These are phyloP conservation scores for Lepidium africanum DNA, from an alignment of 345 rosid genomes.

Conservation along the genomic window DNA sequence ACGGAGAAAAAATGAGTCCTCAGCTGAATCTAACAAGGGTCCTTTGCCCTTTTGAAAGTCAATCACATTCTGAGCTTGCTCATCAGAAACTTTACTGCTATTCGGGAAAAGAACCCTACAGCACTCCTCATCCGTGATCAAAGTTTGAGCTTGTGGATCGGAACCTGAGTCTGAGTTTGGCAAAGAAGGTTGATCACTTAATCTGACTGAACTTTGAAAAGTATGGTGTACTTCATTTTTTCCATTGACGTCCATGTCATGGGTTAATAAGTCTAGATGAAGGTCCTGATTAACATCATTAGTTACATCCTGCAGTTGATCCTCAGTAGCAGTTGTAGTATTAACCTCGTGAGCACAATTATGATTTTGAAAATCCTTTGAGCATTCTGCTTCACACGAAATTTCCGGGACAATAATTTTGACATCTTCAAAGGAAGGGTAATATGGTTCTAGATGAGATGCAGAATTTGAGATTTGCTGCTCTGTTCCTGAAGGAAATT, in stretches of 20 bases:
- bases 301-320: slow-evolving; percentile 41
- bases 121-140: slow-evolving; percentile 84
- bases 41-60: slow-evolving; percentile 33
- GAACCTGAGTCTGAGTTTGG: slow-evolving; percentile 34
- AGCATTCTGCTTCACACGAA: slow-evolving; percentile 47
- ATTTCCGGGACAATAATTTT: slow-evolving; percentile 46
- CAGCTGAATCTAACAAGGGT: slow-evolving; percentile 32
- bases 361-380: slow-evolving; percentile 40
- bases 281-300: slow-evolving; percentile 42
- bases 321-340: slow-evolving; percentile 34
- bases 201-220: slow-evolving; percentile 41
- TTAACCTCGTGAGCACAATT: slow-evolving; percentile 33
- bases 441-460: slow-evolving; percentile 53
- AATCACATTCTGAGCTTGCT: slow-evolving; percentile 32
- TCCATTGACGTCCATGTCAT: slow-evolving; percentile 35
- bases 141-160: slow-evolving; percentile 39
- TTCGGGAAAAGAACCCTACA: slow-evolving; percentile 66
- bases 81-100: slow-evolving; percentile 33
- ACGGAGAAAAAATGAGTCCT: slow-evolving; percentile 23
- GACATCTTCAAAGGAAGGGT: slow-evolving; percentile 44
- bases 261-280: slow-evolving; percentile 38
- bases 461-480: slow-evolving; percentile 53
- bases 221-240: slow-evolving; percentile 34
- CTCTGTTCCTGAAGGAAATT: slow-evolving; percentile 39
- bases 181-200: slow-evolving; percentile 36